Evolutionary conservation across 106 monocot genomes (phyloP).

Genomic region (Platanthera zijinensis): DNA sequence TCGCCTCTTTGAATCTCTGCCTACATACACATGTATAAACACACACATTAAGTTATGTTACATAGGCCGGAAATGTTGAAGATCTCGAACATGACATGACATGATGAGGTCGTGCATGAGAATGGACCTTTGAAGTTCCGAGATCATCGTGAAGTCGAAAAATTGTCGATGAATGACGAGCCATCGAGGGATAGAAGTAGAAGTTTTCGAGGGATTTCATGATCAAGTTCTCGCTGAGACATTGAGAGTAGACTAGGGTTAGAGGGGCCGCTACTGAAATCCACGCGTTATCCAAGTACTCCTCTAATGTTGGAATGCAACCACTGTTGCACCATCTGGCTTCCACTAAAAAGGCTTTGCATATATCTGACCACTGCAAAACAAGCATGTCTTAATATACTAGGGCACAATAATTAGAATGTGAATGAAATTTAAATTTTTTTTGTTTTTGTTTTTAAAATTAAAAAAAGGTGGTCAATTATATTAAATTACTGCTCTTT

Average conservation of each 20-base stretch:
- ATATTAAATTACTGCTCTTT: conserved; percentile 3
- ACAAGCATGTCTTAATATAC: neutral
- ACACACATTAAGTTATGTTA: neutral
- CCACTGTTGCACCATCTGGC: conserved; percentile 16
- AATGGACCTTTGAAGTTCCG: conserved; percentile 16
- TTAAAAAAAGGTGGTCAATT: no score
- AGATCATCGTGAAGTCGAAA: conserved; percentile 22
- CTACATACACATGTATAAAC: neutral
- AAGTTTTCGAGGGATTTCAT: conserved; percentile 5
- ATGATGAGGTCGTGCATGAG: neutral
- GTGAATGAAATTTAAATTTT: no score
- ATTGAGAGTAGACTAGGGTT: neutral
- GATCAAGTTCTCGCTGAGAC: neutral
- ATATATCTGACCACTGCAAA: conserved; percentile 22
- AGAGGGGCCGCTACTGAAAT: conserved; percentile 5
- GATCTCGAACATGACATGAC: neutral
- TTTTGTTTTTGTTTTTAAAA: no score
- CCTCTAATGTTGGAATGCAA: conserved; percentile 12
- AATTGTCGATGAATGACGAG: neutral
- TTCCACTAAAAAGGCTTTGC: conserved; percentile 17
- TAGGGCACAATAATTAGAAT: no score
- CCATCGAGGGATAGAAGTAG: neutral
- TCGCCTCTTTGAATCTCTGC: conserved; percentile 6
- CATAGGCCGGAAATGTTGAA: neutral
- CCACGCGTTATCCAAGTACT: conserved; percentile 17